Base-by-base conservation (phyloP, 768 basidiomycete genomes). In the Tulasnella calospora region DNA sequence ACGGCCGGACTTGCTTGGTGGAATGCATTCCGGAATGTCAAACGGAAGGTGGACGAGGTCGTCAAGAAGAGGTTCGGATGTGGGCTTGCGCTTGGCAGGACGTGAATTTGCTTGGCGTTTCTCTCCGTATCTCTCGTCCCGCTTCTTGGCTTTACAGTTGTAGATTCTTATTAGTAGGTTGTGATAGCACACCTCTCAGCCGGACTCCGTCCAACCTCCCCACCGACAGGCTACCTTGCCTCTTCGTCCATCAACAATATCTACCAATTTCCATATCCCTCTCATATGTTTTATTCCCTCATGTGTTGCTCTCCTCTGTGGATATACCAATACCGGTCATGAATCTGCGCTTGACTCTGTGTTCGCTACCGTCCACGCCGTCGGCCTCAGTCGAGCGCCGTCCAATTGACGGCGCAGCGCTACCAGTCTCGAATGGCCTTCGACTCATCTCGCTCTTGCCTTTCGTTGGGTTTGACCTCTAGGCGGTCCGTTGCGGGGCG, bases 51-150 rank as follows among this genome's bases (percentile, higher is more conserved):
- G 84, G 92, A 94, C 80, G 85, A 83, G n/a, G 87, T 90, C 30
- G 88, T 89, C 7, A 86, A 88, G 79, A 88, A 87, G 83, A 89
- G 89, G 78, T 95, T 93, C 82, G 94, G 94, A 41, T 93, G 94
- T 0, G 84, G 85, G 13, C 82, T 95, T 36, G 46, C 21, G 27
- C 38, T 76, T n/a, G 74, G 74, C 35, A 71, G 71, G 71, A 38
- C 35, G 2, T 71, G 17, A 44, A n/a, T 23, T 3, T 12, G 21
- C 41, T 71, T 44, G 35, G 71, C 36, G 23, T 8, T 10, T 36
- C 23, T 71, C 9, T 27, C 15, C n/a, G n/a, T 71, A 35, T 71
- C 35, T 44, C 2, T 36, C 23, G 6, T 9, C 38, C 38, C 38
- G 38, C 38, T 38, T 38, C 38, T 38, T 38, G 38, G 38, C 38